Percentiles rank a stretch among this genome's conserved stretches.
These are phyloP conservation scores for Somion occarium DNA, from an alignment of 1,284 basidiomycete genomes.

Conservation along the genomic window DNA sequence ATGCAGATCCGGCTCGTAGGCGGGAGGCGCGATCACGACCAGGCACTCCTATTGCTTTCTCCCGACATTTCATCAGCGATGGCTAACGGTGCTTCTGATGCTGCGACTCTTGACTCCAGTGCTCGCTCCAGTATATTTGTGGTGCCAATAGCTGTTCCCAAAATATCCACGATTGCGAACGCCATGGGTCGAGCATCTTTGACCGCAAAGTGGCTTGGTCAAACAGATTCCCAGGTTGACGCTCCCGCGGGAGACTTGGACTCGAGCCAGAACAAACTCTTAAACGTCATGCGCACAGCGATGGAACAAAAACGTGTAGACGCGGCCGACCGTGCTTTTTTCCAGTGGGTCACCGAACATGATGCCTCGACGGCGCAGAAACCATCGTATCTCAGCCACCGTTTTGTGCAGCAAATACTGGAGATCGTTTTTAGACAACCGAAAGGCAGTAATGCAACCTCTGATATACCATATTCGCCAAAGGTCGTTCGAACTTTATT, in stretches of 20 bases:
- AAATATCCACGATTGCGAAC: conserved; percentile 52
- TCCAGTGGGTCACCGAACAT: conserved; percentile 41
- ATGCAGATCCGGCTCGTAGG: conserved; percentile 29
- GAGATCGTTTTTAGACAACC: conserved; percentile 40
- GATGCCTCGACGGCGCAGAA: conserved; percentile 12
- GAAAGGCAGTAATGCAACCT: conserved; percentile 12
- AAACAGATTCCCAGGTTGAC: conserved; percentile 7
- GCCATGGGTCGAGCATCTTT: conserved; percentile 51
- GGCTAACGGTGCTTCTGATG: conserved; percentile 3
- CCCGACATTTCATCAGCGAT: conserved; percentile 26
- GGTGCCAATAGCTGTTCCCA: conserved; percentile 48
- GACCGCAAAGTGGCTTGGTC: conserved; percentile 46
- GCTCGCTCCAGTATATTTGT: conserved; percentile 49
- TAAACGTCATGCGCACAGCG: conserved; percentile 32
- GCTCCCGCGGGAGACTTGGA: conserved; percentile 21
- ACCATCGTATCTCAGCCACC: conserved; percentile 31
- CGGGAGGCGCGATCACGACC: conserved; percentile 31
- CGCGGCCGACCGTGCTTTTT: conserved; percentile 45
- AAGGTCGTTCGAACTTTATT: conserved; percentile 54
- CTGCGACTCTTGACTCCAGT: conserved; percentile 18
- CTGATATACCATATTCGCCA: conserved; percentile 36
- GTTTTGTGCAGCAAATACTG: conserved; percentile 55
- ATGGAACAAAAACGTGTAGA: conserved; percentile 24
- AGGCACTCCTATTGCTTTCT: conserved; percentile 53
- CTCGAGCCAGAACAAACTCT: conserved; percentile 29